These are phyloP conservation scores for Neofusicoccum kwambonambiense DNA, from an alignment of 2,329 filamentous ascomycete genomes.

Conservation along the genomic window DNA sequence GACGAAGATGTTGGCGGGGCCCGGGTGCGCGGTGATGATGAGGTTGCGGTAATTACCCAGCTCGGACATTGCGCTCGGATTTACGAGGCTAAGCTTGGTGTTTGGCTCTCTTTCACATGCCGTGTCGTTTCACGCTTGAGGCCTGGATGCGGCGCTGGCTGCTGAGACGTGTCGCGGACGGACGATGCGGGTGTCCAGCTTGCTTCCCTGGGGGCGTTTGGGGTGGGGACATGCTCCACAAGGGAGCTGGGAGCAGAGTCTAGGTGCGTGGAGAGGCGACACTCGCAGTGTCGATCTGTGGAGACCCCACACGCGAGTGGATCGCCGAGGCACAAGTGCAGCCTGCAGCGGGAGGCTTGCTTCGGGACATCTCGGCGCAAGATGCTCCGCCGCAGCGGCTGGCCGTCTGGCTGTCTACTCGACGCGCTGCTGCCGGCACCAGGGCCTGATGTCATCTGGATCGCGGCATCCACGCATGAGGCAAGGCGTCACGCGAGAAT, in stretches of 20 bases:
- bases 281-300: conserved; percentile 9
- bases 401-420: neutral
- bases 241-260: neutral
- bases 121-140: too few species aligned
- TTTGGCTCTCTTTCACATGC: neutral
- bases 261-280: neutral
- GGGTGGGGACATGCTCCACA: conserved; percentile 7
- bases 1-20: conserved; percentile 44
- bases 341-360: conserved; percentile 4
- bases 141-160: too few species aligned
- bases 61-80: neutral
- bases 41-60: conserved; percentile 1
- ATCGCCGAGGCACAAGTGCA: conserved; percentile 9
- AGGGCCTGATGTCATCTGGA: neutral
- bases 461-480: neutral
- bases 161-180: neutral
- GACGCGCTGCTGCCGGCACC: neutral
- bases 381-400: neutral
- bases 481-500: neutral
- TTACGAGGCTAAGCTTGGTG: neutral
- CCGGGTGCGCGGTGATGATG: conserved; percentile 1
- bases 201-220: neutral
- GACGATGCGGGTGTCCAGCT: neutral
- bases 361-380: conserved; percentile 8
- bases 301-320: conserved; percentile 9